Evolutionary conservation across 352 stramenopile genomes (phyloP).

Genomic region (Phytophthora ohioensis): DNA sequence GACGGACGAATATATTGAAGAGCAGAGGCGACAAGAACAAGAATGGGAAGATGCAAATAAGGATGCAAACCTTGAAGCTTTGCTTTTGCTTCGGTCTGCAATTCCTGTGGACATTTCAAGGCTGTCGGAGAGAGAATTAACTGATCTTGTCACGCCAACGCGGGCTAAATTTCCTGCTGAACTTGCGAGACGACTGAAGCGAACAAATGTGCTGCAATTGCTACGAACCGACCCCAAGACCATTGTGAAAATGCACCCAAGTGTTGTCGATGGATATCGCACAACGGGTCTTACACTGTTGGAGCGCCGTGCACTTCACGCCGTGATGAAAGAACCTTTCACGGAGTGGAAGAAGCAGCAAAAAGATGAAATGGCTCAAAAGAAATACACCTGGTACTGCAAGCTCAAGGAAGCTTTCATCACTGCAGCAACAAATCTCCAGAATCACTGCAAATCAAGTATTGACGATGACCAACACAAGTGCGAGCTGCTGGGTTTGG

Average conservation of each 20-base stretch:
- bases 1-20: slow-evolving; percentile 90
- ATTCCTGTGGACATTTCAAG: slow-evolving; percentile 86
- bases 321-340: slow-evolving; percentile 60
- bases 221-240: slow-evolving; percentile 76
- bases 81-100: slow-evolving; percentile 68
- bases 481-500: slow-evolving; percentile 52
- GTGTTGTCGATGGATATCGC: slow-evolving; percentile 71
- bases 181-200: slow-evolving; percentile 88
- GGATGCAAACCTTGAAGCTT: slow-evolving; percentile 55
- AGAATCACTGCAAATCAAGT: slow-evolving; percentile 39
- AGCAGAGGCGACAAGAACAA: slow-evolving; percentile 69
- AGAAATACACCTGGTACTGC: slow-evolving; percentile 85
- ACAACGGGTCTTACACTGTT: slow-evolving; percentile 78
- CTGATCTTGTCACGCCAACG: slow-evolving; percentile 60
- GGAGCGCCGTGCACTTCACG: slow-evolving; percentile 89
- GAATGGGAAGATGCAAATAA: slow-evolving; percentile 80
- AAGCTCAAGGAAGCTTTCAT: slow-evolving; percentile 80
- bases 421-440: slow-evolving; percentile 36
- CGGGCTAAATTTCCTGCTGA: slow-evolving; percentile 67
- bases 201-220: slow-evolving; percentile 89
- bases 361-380: slow-evolving; percentile 82
- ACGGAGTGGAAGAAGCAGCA: slow-evolving; percentile 82
- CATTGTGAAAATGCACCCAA: slow-evolving; percentile 87
- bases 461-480: slow-evolving; percentile 17
- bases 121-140: slow-evolving; percentile 82